Percentiles rank a stretch among this genome's conserved stretches.
phyloP scores from a whole-genome alignment of 192 early-diverging fungal genomes.

The Obelidium mucronatum region DNA sequence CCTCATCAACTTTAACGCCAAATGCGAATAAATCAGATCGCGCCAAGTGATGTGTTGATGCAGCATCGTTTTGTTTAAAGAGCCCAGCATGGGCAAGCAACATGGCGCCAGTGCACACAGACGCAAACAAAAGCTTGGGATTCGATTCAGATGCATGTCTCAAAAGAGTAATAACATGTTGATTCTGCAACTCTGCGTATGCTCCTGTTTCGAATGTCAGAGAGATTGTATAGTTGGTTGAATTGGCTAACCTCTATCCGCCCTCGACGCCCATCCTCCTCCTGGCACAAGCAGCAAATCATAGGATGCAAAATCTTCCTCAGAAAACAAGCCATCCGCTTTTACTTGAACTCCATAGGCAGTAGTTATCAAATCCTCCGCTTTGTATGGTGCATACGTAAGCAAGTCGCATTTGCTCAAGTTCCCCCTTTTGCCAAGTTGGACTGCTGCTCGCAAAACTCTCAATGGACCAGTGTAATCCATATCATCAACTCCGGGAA shows the following conservation, averaged over 20 bases:
- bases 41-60: slow-evolving; percentile 7
- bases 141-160: background rate
- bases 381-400: background rate
- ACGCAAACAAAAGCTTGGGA: background rate
- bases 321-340: background rate
- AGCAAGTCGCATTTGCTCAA: background rate
- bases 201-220: slow-evolving; percentile 1
- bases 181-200: background rate
- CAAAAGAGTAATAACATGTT: background rate
- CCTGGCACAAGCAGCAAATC: slow-evolving; percentile 11
- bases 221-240: background rate
- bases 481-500: slow-evolving; percentile 20
- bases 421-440: background rate
- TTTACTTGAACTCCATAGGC: background rate
- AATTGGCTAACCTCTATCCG: background rate
- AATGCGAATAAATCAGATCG: background rate
- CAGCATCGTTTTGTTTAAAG: background rate
- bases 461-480: slow-evolving; percentile 3
- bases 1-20: slow-evolving; percentile 6
- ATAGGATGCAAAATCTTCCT: background rate
- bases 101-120: slow-evolving; percentile 18
- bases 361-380: background rate
- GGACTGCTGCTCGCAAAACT: slow-evolving; percentile 1
- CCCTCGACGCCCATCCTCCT: slow-evolving; percentile 5
- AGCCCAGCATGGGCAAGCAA: slow-evolving; percentile 17